Evolutionary conservation across 2,329 filamentous ascomycete species (phyloP).

Genomic region (Colletotrichum magnum): DNA sequence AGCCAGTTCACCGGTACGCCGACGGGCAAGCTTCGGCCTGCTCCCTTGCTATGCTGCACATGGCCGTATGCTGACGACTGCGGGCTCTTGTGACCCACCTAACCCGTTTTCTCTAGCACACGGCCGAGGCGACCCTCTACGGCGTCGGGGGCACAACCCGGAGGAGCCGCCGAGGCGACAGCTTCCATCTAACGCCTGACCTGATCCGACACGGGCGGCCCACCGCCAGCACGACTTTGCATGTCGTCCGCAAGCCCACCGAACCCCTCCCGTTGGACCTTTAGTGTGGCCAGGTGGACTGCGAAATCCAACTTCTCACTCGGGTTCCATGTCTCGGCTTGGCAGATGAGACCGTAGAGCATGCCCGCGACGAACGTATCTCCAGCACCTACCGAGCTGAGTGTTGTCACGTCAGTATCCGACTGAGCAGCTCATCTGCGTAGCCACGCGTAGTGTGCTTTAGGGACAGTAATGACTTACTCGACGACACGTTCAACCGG

Average conservation of each 20-base stretch:
- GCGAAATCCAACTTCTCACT: conserved; percentile 70
- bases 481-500: conserved; percentile 65
- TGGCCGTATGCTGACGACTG: conserved; percentile 32
- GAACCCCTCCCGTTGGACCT: conserved; percentile 79
- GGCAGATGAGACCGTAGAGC: conserved; percentile 72
- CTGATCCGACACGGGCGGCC: conserved; percentile 40
- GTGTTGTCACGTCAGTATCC: conserved; percentile 25
- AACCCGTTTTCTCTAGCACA: conserved; percentile 21
- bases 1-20: conserved; percentile 15
- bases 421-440: too few relatives aligned
- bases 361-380: conserved; percentile 83
- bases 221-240: conserved; percentile 38
- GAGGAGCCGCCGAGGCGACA: conserved; percentile 21
- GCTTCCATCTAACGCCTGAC: conserved; percentile 18
- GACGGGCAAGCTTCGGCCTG: conserved; percentile 19
- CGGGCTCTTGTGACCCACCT: conserved; percentile 25
- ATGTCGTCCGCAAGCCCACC: conserved; percentile 59
- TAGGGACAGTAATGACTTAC: conserved; percentile 59
- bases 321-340: conserved; percentile 63
- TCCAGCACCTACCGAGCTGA: conserved; percentile 79
- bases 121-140: conserved; percentile 37
- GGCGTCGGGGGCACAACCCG: conserved; percentile 31
- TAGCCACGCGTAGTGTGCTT: not conserved
- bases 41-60: conserved; percentile 9
- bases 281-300: conserved; percentile 76